phyloP scores from a whole-genome alignment of 148 eudicot species.

The Pouteria glomerata region DNA sequence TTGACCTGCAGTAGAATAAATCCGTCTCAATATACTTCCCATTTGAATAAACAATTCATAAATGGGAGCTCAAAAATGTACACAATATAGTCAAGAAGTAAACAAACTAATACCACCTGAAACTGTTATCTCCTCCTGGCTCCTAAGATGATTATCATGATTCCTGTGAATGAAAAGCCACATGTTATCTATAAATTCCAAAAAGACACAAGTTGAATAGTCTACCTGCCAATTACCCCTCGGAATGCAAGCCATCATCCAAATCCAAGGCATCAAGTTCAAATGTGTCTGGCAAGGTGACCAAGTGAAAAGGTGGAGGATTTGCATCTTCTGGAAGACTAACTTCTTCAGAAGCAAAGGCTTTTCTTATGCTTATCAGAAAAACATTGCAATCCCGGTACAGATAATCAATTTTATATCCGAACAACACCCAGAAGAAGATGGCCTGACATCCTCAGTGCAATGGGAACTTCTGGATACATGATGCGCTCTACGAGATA shows the following conservation, averaged over 20 bases:
- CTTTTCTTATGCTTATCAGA: constrained; percentile 45
- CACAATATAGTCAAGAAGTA: background rate
- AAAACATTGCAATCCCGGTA: constrained; percentile 62
- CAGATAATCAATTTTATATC: constrained; percentile 84
- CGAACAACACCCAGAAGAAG: constrained; percentile 88
- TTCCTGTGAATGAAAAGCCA: constrained; percentile 29
- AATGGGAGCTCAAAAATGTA: background rate
- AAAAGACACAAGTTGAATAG: background rate
- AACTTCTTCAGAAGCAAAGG: constrained; percentile 43
- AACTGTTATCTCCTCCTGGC: constrained; percentile 69
- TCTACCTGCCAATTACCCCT: constrained; percentile 33
- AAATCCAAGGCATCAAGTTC: constrained; percentile 64
- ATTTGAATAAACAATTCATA: too few relatives aligned
- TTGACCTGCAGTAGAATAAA: constrained; percentile 38
- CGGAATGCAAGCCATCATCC: constrained; percentile 25
- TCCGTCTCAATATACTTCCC: background rate
- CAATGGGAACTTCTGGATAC: constrained; percentile 87
- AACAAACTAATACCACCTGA: constrained; percentile 22
- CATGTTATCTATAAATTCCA: background rate
- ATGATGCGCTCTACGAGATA: constrained; percentile 62
- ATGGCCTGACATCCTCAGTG: constrained; percentile 86
- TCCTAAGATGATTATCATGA: constrained; percentile 51
- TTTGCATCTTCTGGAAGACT: constrained; percentile 74
- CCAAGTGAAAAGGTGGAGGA: constrained; percentile 64
- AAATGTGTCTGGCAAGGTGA: constrained; percentile 78